These are phyloP conservation scores for Pyrenophora graminea DNA, from an alignment of 2,329 filamentous ascomycete species.

Conservation along the genomic window DNA sequence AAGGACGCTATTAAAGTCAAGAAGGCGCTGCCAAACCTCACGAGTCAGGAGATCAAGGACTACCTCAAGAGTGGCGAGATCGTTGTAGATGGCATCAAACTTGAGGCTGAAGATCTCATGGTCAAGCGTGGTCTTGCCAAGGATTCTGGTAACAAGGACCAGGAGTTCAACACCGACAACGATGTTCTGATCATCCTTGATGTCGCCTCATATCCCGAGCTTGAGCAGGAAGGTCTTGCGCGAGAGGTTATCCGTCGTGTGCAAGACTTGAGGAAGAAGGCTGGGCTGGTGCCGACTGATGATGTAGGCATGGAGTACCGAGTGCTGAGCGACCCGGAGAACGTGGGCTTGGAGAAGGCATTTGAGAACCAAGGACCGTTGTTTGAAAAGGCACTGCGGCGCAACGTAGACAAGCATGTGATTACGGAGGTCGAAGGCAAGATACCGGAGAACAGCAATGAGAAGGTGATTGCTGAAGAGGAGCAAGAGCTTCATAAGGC, in stretches of 20 bases:
- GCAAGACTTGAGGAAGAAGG: constrained; percentile 91
- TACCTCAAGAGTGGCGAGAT: constrained; percentile 78
- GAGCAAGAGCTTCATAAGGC: constrained; percentile 85
- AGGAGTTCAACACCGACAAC: constrained; percentile 86
- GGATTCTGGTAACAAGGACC: constrained; percentile 69
- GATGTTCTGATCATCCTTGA: constrained; percentile 94
- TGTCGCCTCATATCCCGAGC: constrained; percentile 76
- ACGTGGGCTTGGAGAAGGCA: constrained; percentile 70
- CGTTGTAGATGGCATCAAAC: constrained; percentile 80
- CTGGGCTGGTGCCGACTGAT: constrained; percentile 85
- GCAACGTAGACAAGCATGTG: constrained; percentile 73
- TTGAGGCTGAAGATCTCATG: constrained; percentile 80
- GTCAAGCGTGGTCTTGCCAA: constrained; percentile 80
- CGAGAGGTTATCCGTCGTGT: constrained; percentile 93
- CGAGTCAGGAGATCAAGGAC: constrained; percentile 76
- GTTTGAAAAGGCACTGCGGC: constrained; percentile 77
- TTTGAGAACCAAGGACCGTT: constrained; percentile 69
- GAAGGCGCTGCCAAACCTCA: constrained; percentile 80
- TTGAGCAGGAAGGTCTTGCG: constrained; percentile 85
- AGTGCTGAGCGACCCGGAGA: constrained; percentile 77
- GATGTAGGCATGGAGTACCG: constrained; percentile 95
- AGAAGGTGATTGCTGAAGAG: constrained; percentile 74
- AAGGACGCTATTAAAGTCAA: constrained; percentile 92
- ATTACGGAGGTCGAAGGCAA: constrained; percentile 64
- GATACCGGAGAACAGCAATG: constrained; percentile 55